phyloP scores from a whole-genome alignment of 2,329 filamentous ascomycete species.

The Beauveria brongniartii region DNA sequence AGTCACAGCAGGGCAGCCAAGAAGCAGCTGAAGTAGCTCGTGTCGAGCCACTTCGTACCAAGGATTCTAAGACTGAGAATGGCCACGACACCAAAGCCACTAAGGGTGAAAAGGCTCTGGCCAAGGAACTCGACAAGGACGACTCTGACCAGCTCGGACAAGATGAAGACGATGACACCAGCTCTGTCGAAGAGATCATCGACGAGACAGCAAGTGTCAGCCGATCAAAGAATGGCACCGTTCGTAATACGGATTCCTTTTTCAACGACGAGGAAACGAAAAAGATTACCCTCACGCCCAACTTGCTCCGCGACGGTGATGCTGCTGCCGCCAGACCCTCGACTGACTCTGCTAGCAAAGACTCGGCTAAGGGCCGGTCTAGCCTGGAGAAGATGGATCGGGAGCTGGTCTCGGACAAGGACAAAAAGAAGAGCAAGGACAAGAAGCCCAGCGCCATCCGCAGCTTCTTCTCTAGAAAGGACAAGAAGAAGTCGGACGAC shows the following conservation, averaged over 20 bases:
- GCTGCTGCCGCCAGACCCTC: slow-evolving; percentile 45
- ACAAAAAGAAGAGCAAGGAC: slow-evolving; percentile 66
- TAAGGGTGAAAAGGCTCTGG: not conserved
- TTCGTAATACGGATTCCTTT: slow-evolving; percentile 91
- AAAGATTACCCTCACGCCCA: slow-evolving; percentile 94
- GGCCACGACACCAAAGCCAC: not conserved
- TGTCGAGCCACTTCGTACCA: slow-evolving; percentile 7
- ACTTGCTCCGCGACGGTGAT: slow-evolving; percentile 76
- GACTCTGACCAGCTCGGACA: not conserved
- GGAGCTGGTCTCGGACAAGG: slow-evolving; percentile 53
- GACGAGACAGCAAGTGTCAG: slow-evolving; percentile 41
- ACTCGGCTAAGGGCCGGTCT: slow-evolving; percentile 42
- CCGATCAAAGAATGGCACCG: slow-evolving; percentile 74
- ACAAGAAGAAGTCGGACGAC: slow-evolving; percentile 50
- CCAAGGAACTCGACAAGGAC: slow-evolving; percentile 6
- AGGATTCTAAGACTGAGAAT: not conserved
- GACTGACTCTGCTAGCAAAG: slow-evolving; percentile 34
- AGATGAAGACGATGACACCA: slow-evolving; percentile 20
- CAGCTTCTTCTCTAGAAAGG: slow-evolving; percentile 55
- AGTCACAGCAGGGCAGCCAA: slow-evolving; percentile 23
- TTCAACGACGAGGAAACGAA: slow-evolving; percentile 96
- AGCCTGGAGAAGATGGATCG: slow-evolving; percentile 65
- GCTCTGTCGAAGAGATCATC: slow-evolving; percentile 62
- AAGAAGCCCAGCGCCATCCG: slow-evolving; percentile 50
- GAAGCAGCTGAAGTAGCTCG: slow-evolving; percentile 13